Conservation (phyloP, 2,329 filamentous ascomycete species). For the Beauveria rudraprayagi region DNA sequence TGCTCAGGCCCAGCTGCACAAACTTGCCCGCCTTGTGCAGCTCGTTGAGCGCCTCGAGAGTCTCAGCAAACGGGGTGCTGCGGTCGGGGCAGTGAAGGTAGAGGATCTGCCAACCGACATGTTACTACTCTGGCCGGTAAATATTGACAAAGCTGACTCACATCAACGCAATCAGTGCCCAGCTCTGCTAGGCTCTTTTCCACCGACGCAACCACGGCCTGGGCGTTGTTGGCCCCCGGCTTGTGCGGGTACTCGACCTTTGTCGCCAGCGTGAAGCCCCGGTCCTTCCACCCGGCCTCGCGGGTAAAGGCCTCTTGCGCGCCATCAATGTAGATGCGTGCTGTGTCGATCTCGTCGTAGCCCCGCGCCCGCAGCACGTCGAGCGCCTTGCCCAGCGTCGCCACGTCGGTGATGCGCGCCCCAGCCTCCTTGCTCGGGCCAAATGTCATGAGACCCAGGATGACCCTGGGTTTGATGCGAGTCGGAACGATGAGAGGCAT, state of each 20-base stretch:
- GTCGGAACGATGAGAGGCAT: conserved; percentile 40
- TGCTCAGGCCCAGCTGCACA: conserved; percentile 68
- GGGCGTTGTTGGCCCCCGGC: conserved; percentile 53
- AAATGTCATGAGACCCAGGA: conserved; percentile 84
- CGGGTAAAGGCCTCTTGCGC: conserved; percentile 73
- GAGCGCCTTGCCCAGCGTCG: conserved; percentile 63
- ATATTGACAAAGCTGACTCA: conserved; percentile 24
- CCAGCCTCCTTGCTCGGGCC: conserved; percentile 54
- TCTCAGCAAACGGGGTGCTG: conserved; percentile 68
- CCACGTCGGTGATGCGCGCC: conserved; percentile 59
- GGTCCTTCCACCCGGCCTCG: conserved; percentile 68
- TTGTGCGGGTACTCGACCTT: conserved; percentile 59
- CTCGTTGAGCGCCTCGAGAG: conserved; percentile 68
- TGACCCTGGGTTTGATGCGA: conserved; percentile 53
- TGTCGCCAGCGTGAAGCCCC: conserved; percentile 69
- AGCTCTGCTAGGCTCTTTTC: conserved; percentile 64
- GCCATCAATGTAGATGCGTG: conserved; percentile 62
- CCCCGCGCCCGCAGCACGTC: conserved; percentile 70
- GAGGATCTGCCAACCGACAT: conserved; percentile 25
- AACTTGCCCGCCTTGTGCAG: conserved; percentile 84
- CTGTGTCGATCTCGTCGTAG: conserved; percentile 81
- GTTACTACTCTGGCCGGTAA: neutral
- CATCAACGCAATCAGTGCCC: conserved; percentile 64
- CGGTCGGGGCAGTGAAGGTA: conserved; percentile 42
- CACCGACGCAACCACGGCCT: conserved; percentile 56